phyloP scores from a whole-genome alignment of 2,329 filamentous ascomycete species.

The Aspergillus oerlinghausenensis region DNA sequence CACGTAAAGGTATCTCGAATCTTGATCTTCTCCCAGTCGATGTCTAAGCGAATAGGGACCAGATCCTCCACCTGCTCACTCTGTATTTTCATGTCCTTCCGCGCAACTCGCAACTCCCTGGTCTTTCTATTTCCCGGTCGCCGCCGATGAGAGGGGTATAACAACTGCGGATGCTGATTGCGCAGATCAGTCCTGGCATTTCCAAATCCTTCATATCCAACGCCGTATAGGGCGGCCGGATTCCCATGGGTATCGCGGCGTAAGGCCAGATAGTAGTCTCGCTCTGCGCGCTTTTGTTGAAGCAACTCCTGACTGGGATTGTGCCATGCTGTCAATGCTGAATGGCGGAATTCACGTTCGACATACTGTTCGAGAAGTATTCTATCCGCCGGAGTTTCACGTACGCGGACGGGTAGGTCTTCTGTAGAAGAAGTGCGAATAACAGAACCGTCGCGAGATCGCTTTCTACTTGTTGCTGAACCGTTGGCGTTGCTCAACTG shows the following conservation, averaged over 20 bases:
- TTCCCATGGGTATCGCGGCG: conserved; percentile 55
- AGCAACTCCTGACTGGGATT: conserved; percentile 55
- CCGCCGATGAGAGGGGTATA: conserved; percentile 75
- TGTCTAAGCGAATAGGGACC: conserved; percentile 84
- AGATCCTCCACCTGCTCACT: conserved; percentile 88
- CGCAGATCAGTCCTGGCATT: conserved; percentile 76
- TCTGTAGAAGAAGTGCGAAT: conserved; percentile 38
- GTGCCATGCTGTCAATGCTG: conserved; percentile 49
- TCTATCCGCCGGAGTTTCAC: conserved; percentile 44
- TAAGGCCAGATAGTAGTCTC: conserved; percentile 64
- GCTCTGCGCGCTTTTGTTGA: conserved; percentile 61
- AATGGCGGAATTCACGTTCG: conserved; percentile 58
- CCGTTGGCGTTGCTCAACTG: conserved; percentile 44
- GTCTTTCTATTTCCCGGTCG: conserved; percentile 73
- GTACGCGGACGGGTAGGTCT: conserved; percentile 28
- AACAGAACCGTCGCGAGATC: conserved; percentile 56
- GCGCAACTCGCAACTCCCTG: conserved; percentile 65
- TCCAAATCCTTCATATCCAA: conserved; percentile 81
- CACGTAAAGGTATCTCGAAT: conserved; percentile 96
- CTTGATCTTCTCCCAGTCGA: conserved; percentile 93
- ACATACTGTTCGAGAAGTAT: conserved; percentile 61
- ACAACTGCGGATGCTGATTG: conserved; percentile 59
- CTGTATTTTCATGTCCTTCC: conserved; percentile 78
- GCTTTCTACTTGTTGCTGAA: conserved; percentile 50
- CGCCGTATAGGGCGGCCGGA: conserved; percentile 58